Evolutionary conservation across 768 basidiomycete species (phyloP), one percentile per base, ranked within the genome.

Genomic region (Mrakia frigida): DNA sequence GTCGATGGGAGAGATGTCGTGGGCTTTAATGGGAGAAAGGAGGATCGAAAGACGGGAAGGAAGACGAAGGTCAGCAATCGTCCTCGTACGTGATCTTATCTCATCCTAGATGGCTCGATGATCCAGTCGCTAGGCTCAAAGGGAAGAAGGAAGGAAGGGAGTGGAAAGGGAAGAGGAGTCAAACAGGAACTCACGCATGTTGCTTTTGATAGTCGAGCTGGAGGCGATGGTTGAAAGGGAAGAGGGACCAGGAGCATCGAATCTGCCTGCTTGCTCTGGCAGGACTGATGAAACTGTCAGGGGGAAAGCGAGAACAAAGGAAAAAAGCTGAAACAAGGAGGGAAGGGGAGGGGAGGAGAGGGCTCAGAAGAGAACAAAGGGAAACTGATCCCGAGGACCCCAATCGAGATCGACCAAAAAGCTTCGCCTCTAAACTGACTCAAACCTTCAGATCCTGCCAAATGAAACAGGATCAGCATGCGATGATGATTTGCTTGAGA

Each of bases 141-240:
- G 56, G n/a, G 56, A 56, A 46, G 43, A 18, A 28, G 56, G 56
- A 56, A 56, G 56, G 56, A 18, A 56, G 56, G 23, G n/a, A 25
- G 56, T n/a, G 18, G 25, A 56, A 10, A 56, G 28, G n/a, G 23
- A 25, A 53, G 52, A 53, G 10, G 56, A 56, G n/a, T 50, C 16
- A 50, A 56, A 56, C 56, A 56, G 56, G 56, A n/a, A 56, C 56
- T 56, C 56, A 56, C 56, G 23, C 56, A 56, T 56, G 56, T 56
- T 50, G 46, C 56, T 28, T 56, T 25, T 25, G 28, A 25, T 25
- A 25, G 56, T 25, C 1, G n/a, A 28, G 25, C 25, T n/a, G 56
- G 23, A 56, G n/a, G 56, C 10, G 56, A 28, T 25, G 28, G 56
- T 25, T 56, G n/a, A 56, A 56, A 56, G 56, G 56, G 56, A 56